phyloP scores from a whole-genome alignment of 2,329 filamentous ascomycete species.

The Fusarium sp. region DNA sequence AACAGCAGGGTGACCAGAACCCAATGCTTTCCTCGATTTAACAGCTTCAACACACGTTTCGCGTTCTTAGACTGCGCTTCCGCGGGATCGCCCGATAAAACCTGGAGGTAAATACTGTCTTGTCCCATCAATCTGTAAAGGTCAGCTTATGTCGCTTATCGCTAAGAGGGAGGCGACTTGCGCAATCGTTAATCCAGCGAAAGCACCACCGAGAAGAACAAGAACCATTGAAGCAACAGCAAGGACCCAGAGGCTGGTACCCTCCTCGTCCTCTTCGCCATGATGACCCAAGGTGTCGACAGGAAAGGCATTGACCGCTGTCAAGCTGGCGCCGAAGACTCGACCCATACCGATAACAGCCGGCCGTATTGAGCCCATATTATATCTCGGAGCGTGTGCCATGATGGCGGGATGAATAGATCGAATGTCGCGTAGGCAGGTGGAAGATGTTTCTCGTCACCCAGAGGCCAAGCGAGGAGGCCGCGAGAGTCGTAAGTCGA shows the following conservation, averaged over 20 bases:
- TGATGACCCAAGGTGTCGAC: conserved; percentile 55
- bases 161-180: conserved; percentile 55
- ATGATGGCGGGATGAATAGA: conserved; percentile 30
- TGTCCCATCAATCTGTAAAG: conserved; percentile 68
- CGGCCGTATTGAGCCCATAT: conserved; percentile 57
- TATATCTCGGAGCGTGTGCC: conserved; percentile 51
- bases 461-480: conserved; percentile 7
- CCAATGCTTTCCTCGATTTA: conserved; percentile 96
- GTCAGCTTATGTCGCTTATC: conserved; percentile 35
- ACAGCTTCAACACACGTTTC: conserved; percentile 78
- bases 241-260: conserved; percentile 82
- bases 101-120: conserved; percentile 97
- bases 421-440: not conserved
- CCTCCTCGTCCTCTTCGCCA: conserved; percentile 61
- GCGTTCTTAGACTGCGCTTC: conserved; percentile 90
- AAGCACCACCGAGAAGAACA: conserved; percentile 89
- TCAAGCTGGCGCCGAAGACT: conserved; percentile 61
- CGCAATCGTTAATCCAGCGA: conserved; percentile 93
- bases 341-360: conserved; percentile 64
- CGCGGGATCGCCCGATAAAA: conserved; percentile 86
- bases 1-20: conserved; percentile 93
- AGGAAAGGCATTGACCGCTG: conserved; percentile 61
- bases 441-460: conserved; percentile 2
- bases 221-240: conserved; percentile 80
- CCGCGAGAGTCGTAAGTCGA: conserved; percentile 8